Conservation (phyloP, 305 asterid genomes). For the Fraxinus sp. region DNA sequence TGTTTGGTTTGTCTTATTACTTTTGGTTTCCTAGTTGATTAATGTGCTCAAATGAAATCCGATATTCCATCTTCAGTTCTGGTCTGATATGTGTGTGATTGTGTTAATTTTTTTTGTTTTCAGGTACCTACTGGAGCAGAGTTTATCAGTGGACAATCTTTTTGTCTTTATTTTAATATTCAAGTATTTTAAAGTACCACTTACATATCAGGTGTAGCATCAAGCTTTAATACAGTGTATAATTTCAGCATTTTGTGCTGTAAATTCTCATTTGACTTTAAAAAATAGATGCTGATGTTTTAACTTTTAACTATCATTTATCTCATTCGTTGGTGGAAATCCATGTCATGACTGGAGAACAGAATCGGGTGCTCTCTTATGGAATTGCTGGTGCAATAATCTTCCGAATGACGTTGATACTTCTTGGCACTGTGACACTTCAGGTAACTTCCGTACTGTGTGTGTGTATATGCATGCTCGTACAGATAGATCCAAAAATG, state of each 20-base stretch:
- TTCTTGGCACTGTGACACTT: conserved; percentile 92
- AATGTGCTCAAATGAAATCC: background rate
- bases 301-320: conserved; percentile 15
- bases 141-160: conserved; percentile 94
- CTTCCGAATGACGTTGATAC: conserved; percentile 76
- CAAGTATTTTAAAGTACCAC: conserved; percentile 92
- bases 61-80: background rate
- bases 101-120: conserved; percentile 14
- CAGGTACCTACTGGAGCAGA: conserved; percentile 95
- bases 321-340: conserved; percentile 14
- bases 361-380: conserved; percentile 90
- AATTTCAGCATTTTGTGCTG: conserved; percentile 18
- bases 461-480: conserved; percentile 20
- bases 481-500: background rate
- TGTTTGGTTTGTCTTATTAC: background rate
- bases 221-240: conserved; percentile 17
- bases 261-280: conserved; percentile 20
- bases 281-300: background rate
- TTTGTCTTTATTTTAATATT: conserved; percentile 89
- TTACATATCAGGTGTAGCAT: conserved; percentile 66
- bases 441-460: conserved; percentile 57
- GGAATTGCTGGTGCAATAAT: conserved; percentile 95
- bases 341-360: conserved; percentile 23
- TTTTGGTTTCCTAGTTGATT: background rate
- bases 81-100: conserved; percentile 13